Percentiles rank a stretch among this genome's conserved stretches.
Conservation (phyloP, 768 basidiomycete species). For the Epithele typhae region DNA sequence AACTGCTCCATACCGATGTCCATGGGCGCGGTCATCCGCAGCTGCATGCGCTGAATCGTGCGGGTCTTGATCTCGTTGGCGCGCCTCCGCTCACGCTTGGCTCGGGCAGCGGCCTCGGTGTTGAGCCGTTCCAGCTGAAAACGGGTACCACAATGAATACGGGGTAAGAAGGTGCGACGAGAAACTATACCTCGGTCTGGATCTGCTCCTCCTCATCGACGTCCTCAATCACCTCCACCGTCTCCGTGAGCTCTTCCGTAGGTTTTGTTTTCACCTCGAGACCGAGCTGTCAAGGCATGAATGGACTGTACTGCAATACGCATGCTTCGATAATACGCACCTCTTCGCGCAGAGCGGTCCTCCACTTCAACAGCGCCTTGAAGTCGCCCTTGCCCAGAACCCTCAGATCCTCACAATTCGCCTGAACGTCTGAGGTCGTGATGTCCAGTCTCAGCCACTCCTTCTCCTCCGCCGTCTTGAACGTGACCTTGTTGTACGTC, state of each 20-base stretch:
- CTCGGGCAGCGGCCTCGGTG: slow-evolving; percentile 63
- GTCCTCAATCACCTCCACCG: slow-evolving; percentile 57
- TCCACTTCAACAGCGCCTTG: slow-evolving; percentile 90
- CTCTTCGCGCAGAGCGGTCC: slow-evolving; percentile 82
- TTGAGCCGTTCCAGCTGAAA: slow-evolving; percentile 79
- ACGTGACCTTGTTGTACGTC: slow-evolving; percentile 69
- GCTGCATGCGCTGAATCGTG: slow-evolving; percentile 91
- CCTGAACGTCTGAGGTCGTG: slow-evolving; percentile 75
- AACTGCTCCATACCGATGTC: slow-evolving; percentile 89
- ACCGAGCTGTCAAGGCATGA: slow-evolving; percentile 54
- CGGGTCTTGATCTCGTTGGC: slow-evolving; percentile 86
- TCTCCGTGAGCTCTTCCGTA: slow-evolving; percentile 75
- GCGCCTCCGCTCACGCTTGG: slow-evolving; percentile 77
- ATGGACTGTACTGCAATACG: background rate
- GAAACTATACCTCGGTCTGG: slow-evolving; percentile 68
- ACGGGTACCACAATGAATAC: no score
- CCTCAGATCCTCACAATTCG: slow-evolving; percentile 89
- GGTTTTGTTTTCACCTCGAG: slow-evolving; percentile 74
- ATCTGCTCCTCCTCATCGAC: slow-evolving; percentile 89
- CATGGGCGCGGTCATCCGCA: slow-evolving; percentile 96
- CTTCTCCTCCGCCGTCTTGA: slow-evolving; percentile 82
- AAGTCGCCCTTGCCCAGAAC: slow-evolving; percentile 98
- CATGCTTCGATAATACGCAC: slow-evolving; percentile 43
- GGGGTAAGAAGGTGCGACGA: slow-evolving; percentile 2
- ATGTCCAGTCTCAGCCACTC: slow-evolving; percentile 71